Evolutionary conservation across 306 rosid genomes (phyloP), one percentile per base, ranked within the genome.

Genomic region (Cercis canadensis): DNA sequence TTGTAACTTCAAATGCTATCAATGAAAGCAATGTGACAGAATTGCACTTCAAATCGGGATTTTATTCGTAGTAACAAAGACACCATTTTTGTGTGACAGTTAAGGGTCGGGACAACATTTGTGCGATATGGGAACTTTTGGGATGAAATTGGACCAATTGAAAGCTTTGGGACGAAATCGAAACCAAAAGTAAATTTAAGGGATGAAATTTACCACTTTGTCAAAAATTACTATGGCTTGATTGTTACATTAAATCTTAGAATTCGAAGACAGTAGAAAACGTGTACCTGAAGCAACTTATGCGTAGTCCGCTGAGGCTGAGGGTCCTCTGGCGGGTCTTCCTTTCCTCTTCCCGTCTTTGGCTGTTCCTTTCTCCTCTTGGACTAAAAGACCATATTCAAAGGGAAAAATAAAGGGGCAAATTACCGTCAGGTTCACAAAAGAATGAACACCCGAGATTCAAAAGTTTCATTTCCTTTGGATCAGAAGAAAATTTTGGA

Each of bases 211-310:
- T n/a, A n/a, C n/a, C n/a, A n/a, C n/a, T n/a, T n/a, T n/a, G n/a
- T n/a, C n/a, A 11, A 61, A 29, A 15, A 6, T 33, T 41, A 6
- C 12, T 10, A 14, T 10, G 0, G 24, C 15, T 44, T 62, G 9
- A 65, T 47, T 15, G 15, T n/a, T 19, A 21, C 33, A 47, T n/a
- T 16, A 32, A 72, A 73, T 46, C 52, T 24, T 14, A 51, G 45
- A 55, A 58, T 50, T 7, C 21, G 51, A 73, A 54, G 14, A 39
- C 47, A n/a, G 57, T 13, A 63, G 67, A 60, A 44, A 31, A 32
- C 44, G 15, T 15, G 67, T 76, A 89, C 98, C 92, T 89, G 90
- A 80, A 91, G 97, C 80, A 94, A 80, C 75, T 87, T 90, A 79
- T 94, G 99, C 0, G 97, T 94, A 4, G 86, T 69, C 57, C 97